Conservation (phyloP, 306 rosid species). For the Erythrophleum fordii region DNA sequence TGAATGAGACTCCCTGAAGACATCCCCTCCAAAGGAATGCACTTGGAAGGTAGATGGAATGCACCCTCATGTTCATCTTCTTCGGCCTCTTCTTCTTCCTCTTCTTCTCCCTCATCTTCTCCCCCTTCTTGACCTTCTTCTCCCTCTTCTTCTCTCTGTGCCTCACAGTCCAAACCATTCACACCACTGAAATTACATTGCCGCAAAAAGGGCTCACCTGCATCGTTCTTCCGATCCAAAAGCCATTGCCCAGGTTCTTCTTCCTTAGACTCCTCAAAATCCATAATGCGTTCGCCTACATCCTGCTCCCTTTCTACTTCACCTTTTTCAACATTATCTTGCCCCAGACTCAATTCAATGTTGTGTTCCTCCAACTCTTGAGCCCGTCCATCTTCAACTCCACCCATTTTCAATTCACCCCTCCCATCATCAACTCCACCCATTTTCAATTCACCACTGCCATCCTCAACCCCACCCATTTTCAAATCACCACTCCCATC, state of each 20-base stretch:
- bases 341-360: slow-evolving; percentile 65
- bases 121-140: slow-evolving; percentile 43
- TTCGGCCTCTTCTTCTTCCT: slow-evolving; percentile 55
- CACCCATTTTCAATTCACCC: slow-evolving; percentile 24
- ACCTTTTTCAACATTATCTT: slow-evolving; percentile 52
- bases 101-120: slow-evolving; percentile 37
- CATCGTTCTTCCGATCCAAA: slow-evolving; percentile 49
- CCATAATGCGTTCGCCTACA: slow-evolving; percentile 56
- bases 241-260: slow-evolving; percentile 63
- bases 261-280: slow-evolving; percentile 60
- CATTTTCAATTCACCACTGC: slow-evolving; percentile 10
- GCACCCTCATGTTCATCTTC: slow-evolving; percentile 61
- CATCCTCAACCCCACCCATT: slow-evolving; percentile 39
- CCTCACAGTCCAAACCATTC: slow-evolving; percentile 46
- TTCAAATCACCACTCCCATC: slow-evolving; percentile 35
- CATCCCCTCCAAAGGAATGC: slow-evolving; percentile 65
- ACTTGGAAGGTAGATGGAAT: slow-evolving; percentile 63
- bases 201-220: slow-evolving; percentile 53
- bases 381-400: slow-evolving; percentile 40
- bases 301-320: slow-evolving; percentile 44
- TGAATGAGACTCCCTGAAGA: slow-evolving; percentile 66
- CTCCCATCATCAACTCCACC: slow-evolving; percentile 40
- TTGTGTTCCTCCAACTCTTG: slow-evolving; percentile 59
- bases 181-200: slow-evolving; percentile 53
- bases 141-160: slow-evolving; percentile 46